Base-by-base conservation (phyloP, 2,329 filamentous ascomycete species). In the Apiospora rasikravindrae region DNA sequence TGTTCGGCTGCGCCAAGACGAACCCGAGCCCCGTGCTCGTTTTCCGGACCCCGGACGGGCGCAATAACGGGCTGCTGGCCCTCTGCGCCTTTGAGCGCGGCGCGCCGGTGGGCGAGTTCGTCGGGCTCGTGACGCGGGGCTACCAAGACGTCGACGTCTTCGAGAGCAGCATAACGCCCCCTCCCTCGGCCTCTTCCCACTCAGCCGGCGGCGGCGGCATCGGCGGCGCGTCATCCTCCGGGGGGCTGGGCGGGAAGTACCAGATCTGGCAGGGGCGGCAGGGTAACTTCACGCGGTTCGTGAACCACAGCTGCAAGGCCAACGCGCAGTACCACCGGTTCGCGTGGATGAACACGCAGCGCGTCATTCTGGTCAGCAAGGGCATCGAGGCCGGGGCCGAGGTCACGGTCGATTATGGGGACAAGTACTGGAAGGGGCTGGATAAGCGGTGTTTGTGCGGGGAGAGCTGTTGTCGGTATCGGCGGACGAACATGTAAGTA, bases 281-380 rank as follows among this genome's bases (percentile, higher is more conserved):
- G 77, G 87, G 88, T 4, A 90, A 90, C 75, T 89, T 87, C 74
- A 90, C 88, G 1, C 82, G 88, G 0, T 90, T 90, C 75, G 85
- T 89, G 53, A 90, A 90, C 76, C 88, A 90, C 75, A 89, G 87
- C 64, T 90, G 88, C 77, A 84, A 85, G 22, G 85, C 88, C 1
- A 90, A 90, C 74, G 85, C 85, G 70, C 88, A 89, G 76, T 89
- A 88, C 66, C 84, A 89, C 74, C 83, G 84, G 13, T 90, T 90
- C 76, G 83, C 83, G n/a, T 90, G 88, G 88, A 76, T 88, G 24
- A 86, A 88, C 29, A 85, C 83, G 5, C 87, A 90, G 78, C 81
- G 87, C 16, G 86, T 89, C 16, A 81, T 90, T 26, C 80, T 90
- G 4, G 88, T 90, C 7, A 87, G 85, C 69, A 87, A 87, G 72